A percentile compares a stretch with the other conserved stretches of the same genome.
Evolutionary conservation across 441 rosid genomes (phyloP).

Genomic region (Cnidoscolus chayamansa): DNA sequence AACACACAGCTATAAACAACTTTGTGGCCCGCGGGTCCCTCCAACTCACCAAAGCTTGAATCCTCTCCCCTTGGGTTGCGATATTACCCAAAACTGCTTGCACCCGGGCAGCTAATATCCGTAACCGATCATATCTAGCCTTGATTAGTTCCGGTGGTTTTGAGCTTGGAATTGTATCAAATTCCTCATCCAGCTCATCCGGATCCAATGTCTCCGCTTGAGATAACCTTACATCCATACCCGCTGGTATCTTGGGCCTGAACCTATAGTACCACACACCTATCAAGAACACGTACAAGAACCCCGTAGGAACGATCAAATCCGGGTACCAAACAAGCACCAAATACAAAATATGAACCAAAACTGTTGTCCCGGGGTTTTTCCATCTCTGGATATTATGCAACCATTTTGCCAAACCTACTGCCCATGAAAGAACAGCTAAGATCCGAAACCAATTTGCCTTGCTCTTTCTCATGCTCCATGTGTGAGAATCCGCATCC

Average conservation of each 20-base stretch:
- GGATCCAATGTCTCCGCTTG: constrained; percentile 77
- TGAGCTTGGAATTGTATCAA: constrained; percentile 80
- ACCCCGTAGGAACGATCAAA: constrained; percentile 77
- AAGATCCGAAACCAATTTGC: constrained; percentile 91
- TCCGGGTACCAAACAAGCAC: constrained; percentile 97
- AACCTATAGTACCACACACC: constrained; percentile 92
- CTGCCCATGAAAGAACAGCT: constrained; percentile 84
- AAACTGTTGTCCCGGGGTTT: constrained; percentile 69
- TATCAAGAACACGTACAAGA: constrained; percentile 64
- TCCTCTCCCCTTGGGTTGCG: constrained; percentile 86
- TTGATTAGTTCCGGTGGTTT: constrained; percentile 58
- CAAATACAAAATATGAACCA: constrained; percentile 70
- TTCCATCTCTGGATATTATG: constrained; percentile 75
- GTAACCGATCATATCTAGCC: constrained; percentile 71
- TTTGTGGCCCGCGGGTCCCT: constrained; percentile 95
- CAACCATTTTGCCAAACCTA: constrained; percentile 89
- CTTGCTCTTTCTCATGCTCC: constrained; percentile 98
- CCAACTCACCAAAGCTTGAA: constrained; percentile 91
- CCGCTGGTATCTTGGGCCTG: constrained; percentile 78
- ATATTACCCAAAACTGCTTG: constrained; percentile 90
- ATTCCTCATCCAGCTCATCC: constrained; percentile 91
- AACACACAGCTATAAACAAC: constrained; percentile 73
- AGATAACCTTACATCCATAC: constrained; percentile 85
- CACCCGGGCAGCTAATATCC: constrained; percentile 76
- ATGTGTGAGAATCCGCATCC: constrained; percentile 85